A percentile compares a stretch with the other conserved stretches of the same genome.
Evolutionary conservation across 148 eudicot genomes (phyloP).

Genomic region (Fagopyrum homotropicum): DNA sequence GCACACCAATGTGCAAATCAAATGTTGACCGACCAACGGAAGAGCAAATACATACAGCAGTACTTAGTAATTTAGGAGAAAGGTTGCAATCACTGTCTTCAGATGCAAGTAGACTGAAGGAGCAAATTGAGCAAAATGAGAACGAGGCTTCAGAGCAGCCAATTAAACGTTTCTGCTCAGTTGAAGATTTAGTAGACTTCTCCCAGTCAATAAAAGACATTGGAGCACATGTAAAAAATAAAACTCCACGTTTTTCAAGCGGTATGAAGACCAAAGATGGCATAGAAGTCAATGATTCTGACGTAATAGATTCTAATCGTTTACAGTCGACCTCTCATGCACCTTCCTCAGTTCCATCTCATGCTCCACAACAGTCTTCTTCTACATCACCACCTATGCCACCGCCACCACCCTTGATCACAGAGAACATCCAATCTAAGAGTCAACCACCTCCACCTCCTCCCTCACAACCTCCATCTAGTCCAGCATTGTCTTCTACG

Average conservation of each 20-base stretch:
- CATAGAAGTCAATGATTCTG: slow-evolving; percentile 8
- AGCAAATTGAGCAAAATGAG: slow-evolving; percentile 22
- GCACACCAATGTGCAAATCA: slow-evolving; percentile 17
- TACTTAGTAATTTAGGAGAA: slow-evolving; percentile 10
- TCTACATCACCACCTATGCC: slow-evolving; percentile 1
- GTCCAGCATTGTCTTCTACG: not conserved
- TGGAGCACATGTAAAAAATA: not conserved
- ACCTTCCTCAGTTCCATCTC: slow-evolving; percentile 4
- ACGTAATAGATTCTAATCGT: not conserved
- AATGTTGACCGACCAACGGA: slow-evolving; percentile 22
- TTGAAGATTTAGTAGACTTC: slow-evolving; percentile 4
- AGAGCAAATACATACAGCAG: slow-evolving; percentile 17
- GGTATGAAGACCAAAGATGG: not conserved
- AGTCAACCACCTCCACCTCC: slow-evolving; percentile 9
- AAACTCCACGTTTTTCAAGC: not conserved
- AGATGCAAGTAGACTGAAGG: slow-evolving; percentile 16
- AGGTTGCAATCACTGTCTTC: slow-evolving; percentile 13
- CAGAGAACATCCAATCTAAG: not conserved
- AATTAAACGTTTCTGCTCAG: slow-evolving; percentile 2
- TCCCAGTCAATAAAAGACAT: not conserved
- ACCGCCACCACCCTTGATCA: not conserved
- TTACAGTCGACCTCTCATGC: not conserved
- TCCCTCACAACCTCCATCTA: not conserved
- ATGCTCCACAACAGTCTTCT: not conserved
- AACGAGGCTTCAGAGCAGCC: not conserved